These are phyloP conservation scores for Microdochium trichocladiopsis DNA, from an alignment of 2,329 filamentous ascomycete genomes.

Conservation along the genomic window DNA sequence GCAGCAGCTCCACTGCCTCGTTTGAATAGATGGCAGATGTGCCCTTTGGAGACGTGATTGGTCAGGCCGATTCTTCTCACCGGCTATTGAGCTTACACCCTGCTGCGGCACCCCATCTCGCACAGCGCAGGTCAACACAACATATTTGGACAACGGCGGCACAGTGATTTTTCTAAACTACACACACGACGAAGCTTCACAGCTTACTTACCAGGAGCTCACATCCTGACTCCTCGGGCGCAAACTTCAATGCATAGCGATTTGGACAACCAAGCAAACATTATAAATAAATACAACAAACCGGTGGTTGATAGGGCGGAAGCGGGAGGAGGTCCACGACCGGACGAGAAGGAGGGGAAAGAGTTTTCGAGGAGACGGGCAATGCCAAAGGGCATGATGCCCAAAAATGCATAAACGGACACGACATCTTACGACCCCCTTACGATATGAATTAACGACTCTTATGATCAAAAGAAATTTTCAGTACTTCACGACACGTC, in stretches of 20 bases:
- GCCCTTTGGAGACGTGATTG: background rate
- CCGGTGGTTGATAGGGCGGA: too few species aligned
- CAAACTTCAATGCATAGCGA: background rate
- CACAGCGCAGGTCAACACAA: background rate
- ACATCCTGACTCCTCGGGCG: background rate
- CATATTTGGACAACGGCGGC: background rate
- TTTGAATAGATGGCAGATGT: conserved; percentile 33
- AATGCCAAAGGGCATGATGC: background rate
- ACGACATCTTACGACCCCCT: background rate
- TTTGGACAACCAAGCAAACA: background rate
- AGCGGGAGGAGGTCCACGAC: too few species aligned
- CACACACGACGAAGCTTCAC: conserved; percentile 25
- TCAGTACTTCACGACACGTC: background rate
- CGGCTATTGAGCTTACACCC: conserved; percentile 10
- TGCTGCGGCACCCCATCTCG: background rate
- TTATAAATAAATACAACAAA: background rate
- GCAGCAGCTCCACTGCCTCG: conserved; percentile 55
- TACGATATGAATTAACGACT: background rate
- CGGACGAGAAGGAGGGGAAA: too few species aligned
- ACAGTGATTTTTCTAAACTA: conserved; percentile 22
- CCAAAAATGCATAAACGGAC: background rate
- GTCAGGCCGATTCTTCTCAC: conserved; percentile 1
- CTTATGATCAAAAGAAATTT: background rate
- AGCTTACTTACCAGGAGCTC: conserved; percentile 15
- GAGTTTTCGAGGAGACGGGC: too few species aligned